A percentile compares a stretch with the other conserved stretches of the same genome.
Conservation (phyloP, 2,329 filamentous ascomycete genomes). For the Exserohilum rostratum region DNA sequence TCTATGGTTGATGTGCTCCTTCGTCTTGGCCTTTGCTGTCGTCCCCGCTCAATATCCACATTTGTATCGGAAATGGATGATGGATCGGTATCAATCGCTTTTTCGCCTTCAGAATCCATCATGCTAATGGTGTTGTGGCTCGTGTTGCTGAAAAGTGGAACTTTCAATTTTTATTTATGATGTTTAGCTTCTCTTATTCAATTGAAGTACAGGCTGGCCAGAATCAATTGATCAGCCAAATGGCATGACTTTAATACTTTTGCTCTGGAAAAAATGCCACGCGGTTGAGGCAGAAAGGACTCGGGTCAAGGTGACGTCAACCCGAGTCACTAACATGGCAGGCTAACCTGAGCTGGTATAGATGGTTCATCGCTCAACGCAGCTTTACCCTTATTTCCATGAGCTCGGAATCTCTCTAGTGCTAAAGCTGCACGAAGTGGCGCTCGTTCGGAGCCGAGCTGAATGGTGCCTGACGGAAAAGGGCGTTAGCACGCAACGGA, state of each 20-base stretch:
- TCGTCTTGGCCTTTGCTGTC: slow-evolving; percentile 16
- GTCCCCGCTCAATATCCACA: slow-evolving; percentile 16
- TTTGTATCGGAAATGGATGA: not conserved
- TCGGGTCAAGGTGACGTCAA: slow-evolving; percentile 11
- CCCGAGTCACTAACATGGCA: not conserved
- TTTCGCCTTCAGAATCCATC: slow-evolving; percentile 1
- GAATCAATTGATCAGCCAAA: not conserved
- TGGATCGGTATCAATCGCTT: not conserved
- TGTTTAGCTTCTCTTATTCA: not conserved
- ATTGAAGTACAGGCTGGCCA: too few species aligned
- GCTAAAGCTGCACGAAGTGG: not conserved
- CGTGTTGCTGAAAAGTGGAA: not conserved
- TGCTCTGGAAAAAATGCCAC: not conserved
- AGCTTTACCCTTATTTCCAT: slow-evolving; percentile 1
- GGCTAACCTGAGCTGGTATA: slow-evolving; percentile 2
- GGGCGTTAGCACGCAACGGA: not conserved
- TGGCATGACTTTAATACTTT: not conserved
- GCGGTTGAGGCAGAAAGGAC: not conserved
- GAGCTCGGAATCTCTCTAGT: slow-evolving; percentile 1
- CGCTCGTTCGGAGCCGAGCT: not conserved
- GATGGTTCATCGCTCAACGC: not conserved
- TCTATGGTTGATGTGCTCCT: slow-evolving; percentile 13
- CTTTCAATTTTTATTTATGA: not conserved
- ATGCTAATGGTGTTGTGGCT: not conserved
- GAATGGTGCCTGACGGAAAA: not conserved